Evolutionary conservation across 441 rosid genomes (phyloP).

Genomic region (Breynia disticha): DNA sequence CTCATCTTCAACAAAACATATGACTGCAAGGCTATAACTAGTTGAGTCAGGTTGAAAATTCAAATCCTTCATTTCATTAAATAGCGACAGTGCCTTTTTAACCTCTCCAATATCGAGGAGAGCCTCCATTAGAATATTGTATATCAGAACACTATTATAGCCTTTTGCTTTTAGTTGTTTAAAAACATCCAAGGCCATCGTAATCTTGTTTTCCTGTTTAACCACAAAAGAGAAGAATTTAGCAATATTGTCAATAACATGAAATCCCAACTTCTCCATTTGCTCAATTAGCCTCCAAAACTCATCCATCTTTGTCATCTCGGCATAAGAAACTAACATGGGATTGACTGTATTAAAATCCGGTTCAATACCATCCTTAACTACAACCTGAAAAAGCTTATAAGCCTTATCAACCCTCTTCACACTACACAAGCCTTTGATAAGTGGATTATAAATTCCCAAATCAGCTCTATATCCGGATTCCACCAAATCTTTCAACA

Average conservation of each 20-base stretch:
- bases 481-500: slow-evolving; percentile 71
- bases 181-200: slow-evolving; percentile 52
- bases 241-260: slow-evolving; percentile 47
- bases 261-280: slow-evolving; percentile 44
- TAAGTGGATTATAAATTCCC: slow-evolving; percentile 69
- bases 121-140: slow-evolving; percentile 60
- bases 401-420: slow-evolving; percentile 60
- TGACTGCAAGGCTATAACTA: slow-evolving; percentile 45
- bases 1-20: slow-evolving; percentile 39
- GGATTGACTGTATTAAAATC: slow-evolving; percentile 57
- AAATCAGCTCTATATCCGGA: slow-evolving; percentile 85
- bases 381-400: slow-evolving; percentile 44
- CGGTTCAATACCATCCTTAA: slow-evolving; percentile 62
- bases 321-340: slow-evolving; percentile 52
- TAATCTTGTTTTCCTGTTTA: slow-evolving; percentile 30
- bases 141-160: slow-evolving; percentile 41
- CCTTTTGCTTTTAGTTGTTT: slow-evolving; percentile 51
- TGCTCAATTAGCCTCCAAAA: slow-evolving; percentile 44
- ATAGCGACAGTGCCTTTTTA: slow-evolving; percentile 49
- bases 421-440: slow-evolving; percentile 60
- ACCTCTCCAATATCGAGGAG: slow-evolving; percentile 40
- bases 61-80: slow-evolving; percentile 40
- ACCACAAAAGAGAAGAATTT: slow-evolving; percentile 50
- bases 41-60: slow-evolving; percentile 43
- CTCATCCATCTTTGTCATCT: slow-evolving; percentile 39